Evolutionary conservation across 495 filamentous ascomycete species (phyloP).

Genomic region (Penicillium egyptiacum): DNA sequence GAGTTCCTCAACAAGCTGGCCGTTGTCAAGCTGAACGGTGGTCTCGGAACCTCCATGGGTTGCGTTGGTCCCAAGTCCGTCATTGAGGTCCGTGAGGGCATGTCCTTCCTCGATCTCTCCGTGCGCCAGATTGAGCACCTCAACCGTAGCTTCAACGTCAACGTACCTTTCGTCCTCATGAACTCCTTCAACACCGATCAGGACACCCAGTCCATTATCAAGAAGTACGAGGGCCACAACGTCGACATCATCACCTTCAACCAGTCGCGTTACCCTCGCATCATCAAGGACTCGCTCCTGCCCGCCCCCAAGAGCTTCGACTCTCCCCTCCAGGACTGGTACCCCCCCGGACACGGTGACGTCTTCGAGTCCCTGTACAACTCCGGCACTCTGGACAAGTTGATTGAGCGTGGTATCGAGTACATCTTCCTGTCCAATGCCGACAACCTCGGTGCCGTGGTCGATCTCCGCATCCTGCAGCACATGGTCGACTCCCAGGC

Average conservation of each 20-base stretch:
- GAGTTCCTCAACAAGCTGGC: conserved; percentile 96
- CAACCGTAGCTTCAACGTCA: conserved; percentile 95
- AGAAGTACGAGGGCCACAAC: conserved; percentile 99
- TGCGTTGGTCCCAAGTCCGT: conserved; percentile 99
- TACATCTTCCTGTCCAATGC: conserved; percentile 99
- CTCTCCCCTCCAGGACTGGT: conserved; percentile 94
- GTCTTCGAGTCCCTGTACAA: conserved; percentile 99
- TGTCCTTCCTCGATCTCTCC: conserved; percentile 99
- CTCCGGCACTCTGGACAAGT: conserved; percentile 95
- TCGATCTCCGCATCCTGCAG: conserved; percentile 95
- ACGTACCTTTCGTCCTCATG: conserved; percentile 99
- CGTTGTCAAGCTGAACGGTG: conserved; percentile 98
- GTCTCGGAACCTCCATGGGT: conserved; percentile 99
- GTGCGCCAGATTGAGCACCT: conserved; percentile 99
- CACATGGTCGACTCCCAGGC: conserved; percentile 96
- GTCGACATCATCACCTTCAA: conserved; percentile 99
- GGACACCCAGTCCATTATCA: conserved; percentile 98
- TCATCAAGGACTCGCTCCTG: conserved; percentile 96
- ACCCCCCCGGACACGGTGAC: conserved; percentile 98
- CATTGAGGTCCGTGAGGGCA: conserved; percentile 99
- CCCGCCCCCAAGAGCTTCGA: conserved; percentile 89
- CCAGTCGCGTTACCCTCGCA: conserved; percentile 95
- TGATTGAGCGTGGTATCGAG: conserved; percentile 90
- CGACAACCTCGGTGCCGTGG: conserved; percentile 97
- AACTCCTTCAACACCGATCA: conserved; percentile 99